Conservation (phyloP, 192 early-diverging fungal genomes). For the Entomortierella lignicola region DNA sequence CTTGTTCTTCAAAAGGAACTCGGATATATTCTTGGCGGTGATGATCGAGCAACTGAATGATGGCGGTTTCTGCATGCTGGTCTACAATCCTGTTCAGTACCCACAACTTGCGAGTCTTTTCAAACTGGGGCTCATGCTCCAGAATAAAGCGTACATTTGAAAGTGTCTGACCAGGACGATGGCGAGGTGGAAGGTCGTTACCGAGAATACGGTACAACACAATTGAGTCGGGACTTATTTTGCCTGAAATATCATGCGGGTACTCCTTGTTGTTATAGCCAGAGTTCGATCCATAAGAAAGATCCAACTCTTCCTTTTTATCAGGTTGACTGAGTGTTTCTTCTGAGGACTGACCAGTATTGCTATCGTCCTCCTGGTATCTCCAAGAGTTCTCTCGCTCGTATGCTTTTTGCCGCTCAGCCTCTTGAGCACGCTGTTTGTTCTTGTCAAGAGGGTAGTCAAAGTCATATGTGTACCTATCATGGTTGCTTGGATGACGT, state of each 20-base stretch:
- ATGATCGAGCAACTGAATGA: conserved; percentile 63
- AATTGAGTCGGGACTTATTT: conserved; percentile 50
- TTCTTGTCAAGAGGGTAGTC: conserved; percentile 43
- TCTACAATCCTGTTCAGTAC: conserved; percentile 72
- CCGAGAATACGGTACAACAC: conserved; percentile 68
- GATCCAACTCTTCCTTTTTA: neutral
- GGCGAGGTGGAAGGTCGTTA: conserved; percentile 72
- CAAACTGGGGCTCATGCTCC: conserved; percentile 68
- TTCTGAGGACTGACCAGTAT: neutral
- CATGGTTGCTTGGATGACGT: conserved; percentile 39
- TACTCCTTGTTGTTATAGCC: neutral
- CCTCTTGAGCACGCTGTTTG: conserved; percentile 33
- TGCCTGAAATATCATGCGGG: neutral
- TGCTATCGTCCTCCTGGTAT: neutral
- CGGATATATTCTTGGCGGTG: conserved; percentile 66
- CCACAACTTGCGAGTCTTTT: conserved; percentile 67
- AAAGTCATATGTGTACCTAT: conserved; percentile 47
- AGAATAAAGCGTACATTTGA: conserved; percentile 70
- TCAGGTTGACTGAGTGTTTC: neutral
- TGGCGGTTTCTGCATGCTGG: conserved; percentile 62
- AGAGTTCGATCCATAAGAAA: neutral
- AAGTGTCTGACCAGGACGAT: conserved; percentile 69
- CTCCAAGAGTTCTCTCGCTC: conserved; percentile 14
- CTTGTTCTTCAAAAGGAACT: conserved; percentile 64
- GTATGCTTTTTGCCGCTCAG: conserved; percentile 30